phyloP scores from a whole-genome alignment of 1,284 basidiomycete species.

The Amylostereum areolatum region DNA sequence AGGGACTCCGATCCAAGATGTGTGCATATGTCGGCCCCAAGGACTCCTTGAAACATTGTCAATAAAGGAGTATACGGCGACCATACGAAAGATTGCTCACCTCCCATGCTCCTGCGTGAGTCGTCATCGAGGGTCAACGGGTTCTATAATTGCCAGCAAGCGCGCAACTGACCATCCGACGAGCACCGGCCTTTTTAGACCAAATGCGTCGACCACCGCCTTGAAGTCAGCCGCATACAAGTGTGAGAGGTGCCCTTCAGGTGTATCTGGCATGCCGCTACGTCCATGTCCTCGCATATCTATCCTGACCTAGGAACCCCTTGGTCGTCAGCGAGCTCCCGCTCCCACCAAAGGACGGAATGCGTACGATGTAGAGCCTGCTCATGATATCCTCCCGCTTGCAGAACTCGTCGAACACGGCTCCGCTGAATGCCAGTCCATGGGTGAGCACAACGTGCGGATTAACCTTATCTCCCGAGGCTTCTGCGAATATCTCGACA shows the following conservation, averaged over 20 bases:
- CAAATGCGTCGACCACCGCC: conserved; percentile 20
- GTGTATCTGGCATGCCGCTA: conserved; percentile 16
- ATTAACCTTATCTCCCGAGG: conserved; percentile 27
- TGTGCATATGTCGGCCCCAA: conserved; percentile 16
- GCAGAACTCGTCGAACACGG: conserved; percentile 30
- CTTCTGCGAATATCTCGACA: conserved; percentile 25
- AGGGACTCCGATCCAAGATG: conserved; percentile 12
- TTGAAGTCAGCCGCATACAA: conserved; percentile 22
- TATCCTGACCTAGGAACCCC: too few relatives aligned
- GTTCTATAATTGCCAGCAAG: too few relatives aligned
- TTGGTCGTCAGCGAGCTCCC: too few relatives aligned
- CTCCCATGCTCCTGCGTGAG: conserved; percentile 1
- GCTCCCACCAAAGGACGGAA: too few relatives aligned
- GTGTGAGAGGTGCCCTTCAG: conserved; percentile 14
- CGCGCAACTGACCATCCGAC: conserved; percentile 22
- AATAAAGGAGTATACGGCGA: too few relatives aligned
- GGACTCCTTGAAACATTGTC: conserved; percentile 14
- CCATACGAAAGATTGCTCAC: conserved; percentile 1
- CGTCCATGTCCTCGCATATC: conserved; percentile 26
- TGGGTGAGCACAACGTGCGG: conserved; percentile 34
- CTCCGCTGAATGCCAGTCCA: conserved; percentile 24
- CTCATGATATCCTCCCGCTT: conserved; percentile 20
- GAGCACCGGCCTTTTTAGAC: conserved; percentile 16
- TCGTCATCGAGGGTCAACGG: too few relatives aligned
- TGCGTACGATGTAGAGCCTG: conserved; percentile 29